These are phyloP conservation scores for Debaryomyces nepalensis DNA, from an alignment of 1,139 yeast genomes.

Conservation along the genomic window DNA sequence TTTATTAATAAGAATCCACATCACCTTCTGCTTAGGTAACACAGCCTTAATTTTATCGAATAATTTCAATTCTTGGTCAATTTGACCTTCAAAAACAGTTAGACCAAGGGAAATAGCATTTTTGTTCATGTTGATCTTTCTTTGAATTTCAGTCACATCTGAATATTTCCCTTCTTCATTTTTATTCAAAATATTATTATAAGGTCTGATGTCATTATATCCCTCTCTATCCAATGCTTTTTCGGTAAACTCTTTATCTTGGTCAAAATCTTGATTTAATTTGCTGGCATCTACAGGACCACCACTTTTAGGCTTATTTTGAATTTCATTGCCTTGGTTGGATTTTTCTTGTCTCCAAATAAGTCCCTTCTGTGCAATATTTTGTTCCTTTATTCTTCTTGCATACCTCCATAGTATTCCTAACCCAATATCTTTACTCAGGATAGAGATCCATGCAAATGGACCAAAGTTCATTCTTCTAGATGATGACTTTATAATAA, in stretches of 20 bases:
- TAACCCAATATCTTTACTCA: constrained; percentile 39
- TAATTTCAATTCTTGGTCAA: constrained; percentile 28
- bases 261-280: constrained; percentile 11
- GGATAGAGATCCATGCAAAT: constrained; percentile 44
- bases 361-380: constrained; percentile 6
- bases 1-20: constrained; percentile 46
- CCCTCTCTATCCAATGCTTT: constrained; percentile 38
- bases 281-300: neutral
- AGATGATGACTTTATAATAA: constrained; percentile 26
- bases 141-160: constrained; percentile 15
- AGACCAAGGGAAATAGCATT: constrained; percentile 27
- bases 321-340: neutral
- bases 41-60: constrained; percentile 26
- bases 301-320: neutral
- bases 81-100: constrained; percentile 27
- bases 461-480: constrained; percentile 43
- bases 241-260: constrained; percentile 26
- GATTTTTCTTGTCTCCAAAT: neutral
- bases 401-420: constrained; percentile 20
- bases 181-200: constrained; percentile 18
- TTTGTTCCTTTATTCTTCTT: constrained; percentile 2
- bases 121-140: constrained; percentile 20
- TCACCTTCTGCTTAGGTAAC: constrained; percentile 42
- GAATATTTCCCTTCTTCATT: constrained; percentile 9
- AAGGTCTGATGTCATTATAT: constrained; percentile 31